Evolutionary conservation across 108 stramenopile species (phyloP).

Genomic region (Nitzschia inconspicua): DNA sequence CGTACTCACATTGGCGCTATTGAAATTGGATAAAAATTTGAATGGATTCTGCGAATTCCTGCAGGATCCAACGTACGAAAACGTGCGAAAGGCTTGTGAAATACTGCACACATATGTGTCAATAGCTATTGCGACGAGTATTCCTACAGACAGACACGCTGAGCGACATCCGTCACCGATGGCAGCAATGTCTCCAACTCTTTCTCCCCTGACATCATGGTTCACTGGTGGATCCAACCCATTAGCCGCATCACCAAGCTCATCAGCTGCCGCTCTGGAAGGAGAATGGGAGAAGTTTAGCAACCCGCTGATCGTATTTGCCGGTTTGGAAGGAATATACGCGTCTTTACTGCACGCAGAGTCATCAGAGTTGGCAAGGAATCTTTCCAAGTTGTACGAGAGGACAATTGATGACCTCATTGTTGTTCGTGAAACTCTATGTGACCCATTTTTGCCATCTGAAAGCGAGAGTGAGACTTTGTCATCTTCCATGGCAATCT

Average conservation of each 20-base stretch:
- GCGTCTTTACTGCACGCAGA: background rate
- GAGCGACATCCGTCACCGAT: no score
- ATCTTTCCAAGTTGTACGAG: background rate
- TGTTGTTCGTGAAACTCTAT: background rate
- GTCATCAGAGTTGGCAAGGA: background rate
- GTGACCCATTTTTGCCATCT: constrained; percentile 9
- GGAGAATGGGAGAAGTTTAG: constrained; percentile 5
- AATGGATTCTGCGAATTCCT: background rate
- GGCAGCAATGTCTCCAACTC: constrained; percentile 2
- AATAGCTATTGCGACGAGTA: background rate
- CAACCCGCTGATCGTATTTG: constrained; percentile 5
- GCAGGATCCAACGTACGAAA: background rate
- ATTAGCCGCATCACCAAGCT: no score
- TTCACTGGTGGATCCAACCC: background rate
- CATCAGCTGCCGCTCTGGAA: background rate
- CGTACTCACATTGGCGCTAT: background rate
- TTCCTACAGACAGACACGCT: no score
- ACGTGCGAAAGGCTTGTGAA: background rate
- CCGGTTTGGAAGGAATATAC: constrained; percentile 4
- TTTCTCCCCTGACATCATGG: constrained; percentile 7
- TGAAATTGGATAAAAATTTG: constrained; percentile 2
- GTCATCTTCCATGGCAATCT: no score
- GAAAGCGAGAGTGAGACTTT: no score
- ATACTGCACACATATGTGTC: background rate
- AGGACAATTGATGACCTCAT: background rate